Evolutionary conservation across 805 yeast genomes (phyloP).

Genomic region (Saccharomycodes ludwigii): DNA sequence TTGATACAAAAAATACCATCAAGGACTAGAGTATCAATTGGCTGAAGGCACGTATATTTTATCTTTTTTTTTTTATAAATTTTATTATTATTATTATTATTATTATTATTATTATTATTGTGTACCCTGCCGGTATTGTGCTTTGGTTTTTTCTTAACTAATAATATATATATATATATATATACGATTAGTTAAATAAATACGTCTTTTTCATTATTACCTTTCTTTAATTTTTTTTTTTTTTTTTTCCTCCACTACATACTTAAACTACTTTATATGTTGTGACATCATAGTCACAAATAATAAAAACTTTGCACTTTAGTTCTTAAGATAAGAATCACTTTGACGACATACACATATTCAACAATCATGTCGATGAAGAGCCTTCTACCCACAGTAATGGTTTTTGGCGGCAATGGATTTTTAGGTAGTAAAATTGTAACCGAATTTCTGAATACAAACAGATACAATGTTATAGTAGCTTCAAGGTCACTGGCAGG

Average conservation of each 20-base stretch:
- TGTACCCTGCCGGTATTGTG: no score
- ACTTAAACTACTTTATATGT: neutral
- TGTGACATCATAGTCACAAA: neutral
- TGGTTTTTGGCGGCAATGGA: constrained; percentile 85
- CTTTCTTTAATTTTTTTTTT: neutral
- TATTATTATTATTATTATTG: no score
- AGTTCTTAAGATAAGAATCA: no score
- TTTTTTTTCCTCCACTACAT: neutral
- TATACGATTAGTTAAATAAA: no score
- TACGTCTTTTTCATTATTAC: neutral
- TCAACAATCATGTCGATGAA: neutral
- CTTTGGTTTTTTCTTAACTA: no score
- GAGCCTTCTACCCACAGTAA: constrained; percentile 26
- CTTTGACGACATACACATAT: neutral
- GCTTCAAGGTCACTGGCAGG: constrained; percentile 47
- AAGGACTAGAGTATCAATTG: constrained; percentile 4
- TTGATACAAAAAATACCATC: neutral
- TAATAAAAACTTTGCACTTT: neutral
- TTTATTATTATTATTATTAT: neutral
- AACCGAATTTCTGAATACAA: constrained; percentile 45
- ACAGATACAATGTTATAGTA: constrained; percentile 58
- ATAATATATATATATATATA: no score
- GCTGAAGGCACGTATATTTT: neutral
- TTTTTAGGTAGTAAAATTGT: constrained; percentile 66
- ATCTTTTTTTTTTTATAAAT: neutral